Evolutionary conservation across 129 eudicot species (phyloP), one percentile per base, ranked within the genome.

Genomic region (Flaveria trinervia): DNA sequence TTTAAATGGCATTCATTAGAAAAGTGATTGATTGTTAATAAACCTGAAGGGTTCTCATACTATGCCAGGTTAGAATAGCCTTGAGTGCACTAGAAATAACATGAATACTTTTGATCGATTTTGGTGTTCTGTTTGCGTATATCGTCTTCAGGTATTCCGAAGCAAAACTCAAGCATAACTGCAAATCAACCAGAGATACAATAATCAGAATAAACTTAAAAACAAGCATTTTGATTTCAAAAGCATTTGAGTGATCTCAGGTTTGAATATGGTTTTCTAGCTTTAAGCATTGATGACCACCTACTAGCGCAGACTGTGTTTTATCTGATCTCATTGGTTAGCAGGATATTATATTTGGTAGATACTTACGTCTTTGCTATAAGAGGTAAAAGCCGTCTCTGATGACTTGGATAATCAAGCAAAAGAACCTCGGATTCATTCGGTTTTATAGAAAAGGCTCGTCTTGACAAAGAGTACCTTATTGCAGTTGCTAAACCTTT

Each of bases 361-460:
- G 77, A 55, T 49, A 70, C 89, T 70, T 76, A 90, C 98, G 98
- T 93, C 75, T 91, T 91, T 72, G 98, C 98, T 73, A 93, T 74
- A 81, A 90, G 91, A 74, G 98, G 97, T 74, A 90, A 75, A 4
- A 93, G 96, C 13, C 97, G 85, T 25, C 98, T 83, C 73, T 93
- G 98, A 80, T 93, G 98, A 73, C 96, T 93, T 30, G 97, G 98
- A 80, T 93, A 93, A 78, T 93, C 93, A 43, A 93, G 98, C 78
- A 91, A 80, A 70, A 93, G 91, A 46, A 93, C 89, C 77, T 93
- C 97, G 36, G 97, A 85, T 22, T 88, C 91, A 77, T 88, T 78
- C 22, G 96, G 96, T 67, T 83, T 50, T 17, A 90, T 6, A n/a
- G 97, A 88, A 81, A 93, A 93, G 23, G 96, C 98, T 30, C 91